Percentiles rank a stretch among this genome's conserved stretches.
Evolutionary conservation across 495 filamentous ascomycete species (phyloP).

Genomic region (Penicillium antarcticum): DNA sequence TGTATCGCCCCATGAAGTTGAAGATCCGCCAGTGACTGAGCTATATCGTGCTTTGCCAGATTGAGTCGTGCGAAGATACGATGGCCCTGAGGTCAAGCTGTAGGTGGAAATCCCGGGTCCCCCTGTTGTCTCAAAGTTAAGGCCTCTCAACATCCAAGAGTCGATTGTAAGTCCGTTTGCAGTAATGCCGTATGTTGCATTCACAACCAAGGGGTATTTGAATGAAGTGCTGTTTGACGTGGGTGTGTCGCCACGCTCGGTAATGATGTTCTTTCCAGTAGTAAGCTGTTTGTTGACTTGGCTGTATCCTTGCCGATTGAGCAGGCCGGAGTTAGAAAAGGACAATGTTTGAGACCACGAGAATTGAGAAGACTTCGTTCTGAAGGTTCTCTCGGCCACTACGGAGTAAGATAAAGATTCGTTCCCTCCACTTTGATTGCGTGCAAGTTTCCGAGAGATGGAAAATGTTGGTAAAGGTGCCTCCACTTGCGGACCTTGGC

Average conservation of each 20-base stretch:
- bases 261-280: conserved; percentile 52
- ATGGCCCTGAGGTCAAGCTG: conserved; percentile 30
- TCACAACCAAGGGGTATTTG: conserved; percentile 61
- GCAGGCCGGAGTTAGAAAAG: conserved; percentile 55
- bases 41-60: conserved; percentile 26
- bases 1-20: conserved; percentile 29
- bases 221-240: conserved; percentile 43
- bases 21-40: conserved; percentile 16
- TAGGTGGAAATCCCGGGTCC: conserved; percentile 55
- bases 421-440: conserved; percentile 52
- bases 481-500: conserved; percentile 20
- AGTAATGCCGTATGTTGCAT: conserved; percentile 46
- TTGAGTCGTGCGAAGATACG: conserved; percentile 24
- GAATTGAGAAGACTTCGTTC: conserved; percentile 42
- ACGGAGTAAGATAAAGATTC: conserved; percentile 60
- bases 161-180: conserved; percentile 56
- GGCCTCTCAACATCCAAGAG: conserved; percentile 57
- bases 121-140: conserved; percentile 41
- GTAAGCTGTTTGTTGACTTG: conserved; percentile 63
- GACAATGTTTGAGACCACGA: conserved; percentile 63
- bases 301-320: conserved; percentile 56
- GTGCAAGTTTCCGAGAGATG: conserved; percentile 35
- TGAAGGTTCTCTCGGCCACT: conserved; percentile 53
- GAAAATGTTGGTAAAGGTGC: conserved; percentile 41
- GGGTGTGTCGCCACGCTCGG: conserved; percentile 19